Conservation (phyloP, 2,329 filamentous ascomycete species). For the Talaromyces pinophilus region DNA sequence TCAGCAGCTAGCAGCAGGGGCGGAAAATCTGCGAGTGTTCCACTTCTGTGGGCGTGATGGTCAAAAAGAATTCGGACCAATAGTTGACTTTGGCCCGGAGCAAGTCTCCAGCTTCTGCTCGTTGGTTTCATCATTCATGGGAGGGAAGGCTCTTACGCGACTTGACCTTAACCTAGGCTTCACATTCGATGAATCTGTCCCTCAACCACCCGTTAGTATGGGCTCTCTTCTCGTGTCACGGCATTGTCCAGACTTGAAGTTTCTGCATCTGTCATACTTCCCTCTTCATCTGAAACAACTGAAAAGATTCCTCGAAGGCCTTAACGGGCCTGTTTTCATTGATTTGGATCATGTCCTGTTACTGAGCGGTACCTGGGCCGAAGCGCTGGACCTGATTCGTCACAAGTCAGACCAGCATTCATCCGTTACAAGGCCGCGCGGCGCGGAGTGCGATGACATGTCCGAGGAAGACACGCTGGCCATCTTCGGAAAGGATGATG, state of each 20-base stretch:
- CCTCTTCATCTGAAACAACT: conserved; percentile 8
- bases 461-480: not conserved
- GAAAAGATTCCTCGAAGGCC: conserved; percentile 1
- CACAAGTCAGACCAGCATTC: not conserved
- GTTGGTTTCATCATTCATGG: conserved; percentile 9
- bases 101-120: conserved; percentile 8
- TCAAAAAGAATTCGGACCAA: not conserved
- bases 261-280: not conserved
- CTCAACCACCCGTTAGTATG: conserved; percentile 9
- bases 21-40: not conserved
- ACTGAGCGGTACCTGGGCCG: conserved; percentile 11
- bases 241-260: not conserved
- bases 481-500: not conserved
- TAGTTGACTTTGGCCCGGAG: not conserved
- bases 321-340: not conserved
- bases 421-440: not conserved
- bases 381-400: conserved; percentile 3
- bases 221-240: conserved; percentile 10
- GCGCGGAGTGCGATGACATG: conserved; percentile 10
- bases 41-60: not conserved
- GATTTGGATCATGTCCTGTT: not conserved
- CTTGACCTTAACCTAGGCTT: conserved; percentile 3
- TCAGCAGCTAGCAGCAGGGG: conserved; percentile 10
- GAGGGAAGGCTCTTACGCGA: conserved; percentile 10
- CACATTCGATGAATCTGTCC: not conserved